Base-by-base conservation (phyloP, 352 stramenopile genomes). In the Plasmopara viticola region DNA sequence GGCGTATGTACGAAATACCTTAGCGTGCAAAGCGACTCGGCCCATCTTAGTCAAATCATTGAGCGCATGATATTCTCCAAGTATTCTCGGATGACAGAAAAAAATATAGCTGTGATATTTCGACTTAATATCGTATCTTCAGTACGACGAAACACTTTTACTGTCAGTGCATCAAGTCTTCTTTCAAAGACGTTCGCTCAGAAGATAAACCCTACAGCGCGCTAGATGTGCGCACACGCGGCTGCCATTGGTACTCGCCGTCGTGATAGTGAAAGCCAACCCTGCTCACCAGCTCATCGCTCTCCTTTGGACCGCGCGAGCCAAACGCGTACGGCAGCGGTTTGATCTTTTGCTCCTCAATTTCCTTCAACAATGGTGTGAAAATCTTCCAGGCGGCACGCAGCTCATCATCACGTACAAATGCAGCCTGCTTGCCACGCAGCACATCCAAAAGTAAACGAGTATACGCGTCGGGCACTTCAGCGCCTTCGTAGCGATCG, bases 351-450 rank as follows among this genome's bases (percentile, higher is more conserved):
- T 96, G 75, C 44, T 49, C 48, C 52, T 99, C 96, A 57, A 99
- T 98, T 60, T 90, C 65, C 53, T 99, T 74, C n/a, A 99, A 76
- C 35, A 99, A 66, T 18, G 96, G 96, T 39, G 96, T 98, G 64
- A 99, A 99, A 48, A 99, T 97, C 64, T 97, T 90, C 96, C 97
- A 99, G 42, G 90, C 84, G 6, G 90, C 81, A 35, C 86, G 76
- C 35, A 99, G 74, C 75, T 99, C 97, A 62, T 99, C 97, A 52
- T 95, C 87, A 20, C 96, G 83, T 39, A 99, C 96, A 72, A 99
- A 99, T n/a, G 84, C 88, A 8, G 89, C 87, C 52, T 95, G 89
- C 53, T 98, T 91, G 51, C 95, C 96, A 43, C 93, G 85, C 41
- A 99, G 73, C 44, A 99, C 96, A 62, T 99, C 95, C 25, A 99